Evolutionary conservation across 805 yeast species (phyloP).

Genomic region (Yamadazyma laniorum): DNA sequence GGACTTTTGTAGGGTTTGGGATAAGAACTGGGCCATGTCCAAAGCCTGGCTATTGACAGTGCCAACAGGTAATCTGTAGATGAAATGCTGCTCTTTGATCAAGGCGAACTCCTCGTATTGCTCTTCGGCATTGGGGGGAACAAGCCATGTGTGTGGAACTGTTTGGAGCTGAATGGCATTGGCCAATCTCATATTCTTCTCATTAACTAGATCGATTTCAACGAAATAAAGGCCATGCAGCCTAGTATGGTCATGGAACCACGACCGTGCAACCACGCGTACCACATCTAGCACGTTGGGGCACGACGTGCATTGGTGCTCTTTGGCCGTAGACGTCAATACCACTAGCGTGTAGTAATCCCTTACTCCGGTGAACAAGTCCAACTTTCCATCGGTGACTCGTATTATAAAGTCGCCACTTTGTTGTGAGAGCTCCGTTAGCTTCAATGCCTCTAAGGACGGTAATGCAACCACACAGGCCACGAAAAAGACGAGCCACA

Average conservation of each 20-base stretch:
- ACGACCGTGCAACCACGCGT: constrained; percentile 37
- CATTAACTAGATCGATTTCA: constrained; percentile 48
- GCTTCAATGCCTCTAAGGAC: constrained; percentile 8
- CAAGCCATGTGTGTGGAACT: constrained; percentile 68
- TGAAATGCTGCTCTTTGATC: constrained; percentile 28
- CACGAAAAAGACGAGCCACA: constrained; percentile 1
- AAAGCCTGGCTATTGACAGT: constrained; percentile 36
- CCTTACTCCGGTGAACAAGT: constrained; percentile 45
- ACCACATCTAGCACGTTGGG: constrained; percentile 40
- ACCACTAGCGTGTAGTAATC: constrained; percentile 51
- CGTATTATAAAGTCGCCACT: constrained; percentile 37
- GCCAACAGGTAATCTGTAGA: constrained; percentile 38
- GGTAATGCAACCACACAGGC: neutral
- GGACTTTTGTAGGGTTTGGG: constrained; percentile 42
- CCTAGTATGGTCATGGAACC: constrained; percentile 43
- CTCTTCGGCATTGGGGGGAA: constrained; percentile 46
- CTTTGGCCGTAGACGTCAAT: constrained; percentile 49
- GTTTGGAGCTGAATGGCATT: constrained; percentile 41
- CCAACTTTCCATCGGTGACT: constrained; percentile 41
- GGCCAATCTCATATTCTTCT: constrained; percentile 41
- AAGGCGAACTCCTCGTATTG: constrained; percentile 20
- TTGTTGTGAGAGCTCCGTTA: constrained; percentile 10
- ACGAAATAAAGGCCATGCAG: constrained; percentile 44
- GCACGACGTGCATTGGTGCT: constrained; percentile 51
- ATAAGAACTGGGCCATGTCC: constrained; percentile 54